Evolutionary conservation across 2,329 filamentous ascomycete species (phyloP), one percentile per base, ranked within the genome.

Genomic region (Calonectria fujianensis): DNA sequence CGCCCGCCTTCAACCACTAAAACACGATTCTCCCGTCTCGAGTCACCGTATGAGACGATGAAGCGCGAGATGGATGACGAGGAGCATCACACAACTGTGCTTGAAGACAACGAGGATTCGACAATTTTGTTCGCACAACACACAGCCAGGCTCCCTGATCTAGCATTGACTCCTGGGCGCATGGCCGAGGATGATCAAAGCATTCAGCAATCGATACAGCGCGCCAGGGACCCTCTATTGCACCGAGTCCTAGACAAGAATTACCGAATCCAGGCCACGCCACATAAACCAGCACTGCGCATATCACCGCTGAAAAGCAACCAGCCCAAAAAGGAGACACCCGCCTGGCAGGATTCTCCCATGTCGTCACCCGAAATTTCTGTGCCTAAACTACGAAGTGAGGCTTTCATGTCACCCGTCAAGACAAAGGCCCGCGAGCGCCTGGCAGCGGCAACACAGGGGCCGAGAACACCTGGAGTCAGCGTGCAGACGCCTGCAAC

Each of bases 211-310:
- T 85, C 84, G 10, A 78, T 75, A 6, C 83, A 84, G 67, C 80
- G 81, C 29, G 80, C 88, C 80, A 91, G 92, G 74, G 95, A 98
- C 82, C 94, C 95, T 3, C 89, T 98, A 11, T 90, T 99, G 51
- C 96, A 98, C 84, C 94, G 94, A 73, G 90, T 98, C n/a, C 91
- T 98, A 7, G 96, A 98, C 88, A 98, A 97, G 86, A 98, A 94
- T 73, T 99, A 98, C 87, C 95, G 96, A 39, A 90, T 99, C 31
- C 95, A 97, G 85, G 95, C 96, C 8, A 99, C 97, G 13, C 97
- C 97, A 0, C 93, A 97, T 78, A 93, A 92, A 81, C 82, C 83
- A 4, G 78, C 85, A 4, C 80, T 84, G 39, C 86, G 86, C 45
- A 83, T 88, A 54, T 89, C 88, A 10, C 88, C 89, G 1, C 82